Evolutionary conservation across 1,284 basidiomycete genomes (phyloP).

Genomic region (Moesziomyces sp.): DNA sequence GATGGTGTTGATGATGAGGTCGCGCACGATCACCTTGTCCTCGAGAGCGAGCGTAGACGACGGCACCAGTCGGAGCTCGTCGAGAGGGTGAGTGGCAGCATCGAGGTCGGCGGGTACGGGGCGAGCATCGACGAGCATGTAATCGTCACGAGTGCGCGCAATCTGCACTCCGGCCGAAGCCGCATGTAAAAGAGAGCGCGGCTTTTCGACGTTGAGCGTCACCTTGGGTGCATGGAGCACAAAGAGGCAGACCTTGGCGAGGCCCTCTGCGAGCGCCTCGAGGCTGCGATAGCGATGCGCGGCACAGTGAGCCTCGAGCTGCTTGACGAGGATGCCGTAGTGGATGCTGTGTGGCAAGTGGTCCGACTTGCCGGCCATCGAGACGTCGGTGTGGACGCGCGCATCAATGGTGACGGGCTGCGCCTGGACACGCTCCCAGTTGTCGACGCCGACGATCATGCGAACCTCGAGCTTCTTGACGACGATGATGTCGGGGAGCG

Average conservation of each 20-base stretch:
- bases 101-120: slow-evolving; percentile 23
- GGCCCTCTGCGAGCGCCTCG: slow-evolving; percentile 63
- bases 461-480: slow-evolving; percentile 60
- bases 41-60: slow-evolving; percentile 36
- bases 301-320: slow-evolving; percentile 60
- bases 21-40: slow-evolving; percentile 70
- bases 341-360: slow-evolving; percentile 73
- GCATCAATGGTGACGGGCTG: slow-evolving; percentile 76
- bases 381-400: slow-evolving; percentile 73
- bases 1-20: slow-evolving; percentile 74
- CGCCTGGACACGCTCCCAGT: slow-evolving; percentile 62
- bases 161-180: slow-evolving; percentile 71
- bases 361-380: slow-evolving; percentile 73
- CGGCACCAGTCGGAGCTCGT: slow-evolving; percentile 41
- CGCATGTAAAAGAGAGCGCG: slow-evolving; percentile 74
- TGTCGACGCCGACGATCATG: slow-evolving; percentile 62
- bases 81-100: slow-evolving; percentile 13
- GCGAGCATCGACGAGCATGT: slow-evolving; percentile 33
- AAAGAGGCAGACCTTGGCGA: slow-evolving; percentile 71
- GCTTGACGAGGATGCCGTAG: slow-evolving; percentile 64
- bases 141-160: slow-evolving; percentile 50
- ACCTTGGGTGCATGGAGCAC: slow-evolving; percentile 69
- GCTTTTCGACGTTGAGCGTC: slow-evolving; percentile 71
- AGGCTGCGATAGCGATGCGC: slow-evolving; percentile 43
- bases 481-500: slow-evolving; percentile 56